Conservation (phyloP, 1,284 basidiomycete species). For the Irpex sp. region DNA sequence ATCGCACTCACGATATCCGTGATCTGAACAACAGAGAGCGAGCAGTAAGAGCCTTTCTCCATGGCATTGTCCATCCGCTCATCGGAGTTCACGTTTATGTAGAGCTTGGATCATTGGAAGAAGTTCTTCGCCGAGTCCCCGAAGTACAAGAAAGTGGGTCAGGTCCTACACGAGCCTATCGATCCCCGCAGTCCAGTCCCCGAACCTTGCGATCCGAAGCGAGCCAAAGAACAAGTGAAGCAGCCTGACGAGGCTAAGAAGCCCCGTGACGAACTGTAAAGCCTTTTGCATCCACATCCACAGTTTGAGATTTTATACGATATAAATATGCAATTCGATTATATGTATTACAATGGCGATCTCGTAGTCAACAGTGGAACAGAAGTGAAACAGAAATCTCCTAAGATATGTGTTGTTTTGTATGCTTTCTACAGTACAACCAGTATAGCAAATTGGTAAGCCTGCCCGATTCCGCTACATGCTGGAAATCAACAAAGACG, state of each 20-base stretch:
- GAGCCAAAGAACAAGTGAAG: slow-evolving; percentile 26
- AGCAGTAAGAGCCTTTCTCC: slow-evolving; percentile 45
- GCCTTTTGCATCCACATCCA: neutral
- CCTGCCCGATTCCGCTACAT: no score
- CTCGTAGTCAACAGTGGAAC: neutral
- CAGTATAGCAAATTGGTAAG: no score
- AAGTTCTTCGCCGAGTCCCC: slow-evolving; percentile 81
- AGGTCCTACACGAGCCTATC: slow-evolving; percentile 70
- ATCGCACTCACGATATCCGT: slow-evolving; percentile 87
- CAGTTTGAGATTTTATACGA: neutral
- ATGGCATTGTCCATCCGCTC: neutral
- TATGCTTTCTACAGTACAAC: no score
- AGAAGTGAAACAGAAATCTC: neutral
- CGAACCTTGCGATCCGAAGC: slow-evolving; percentile 70
- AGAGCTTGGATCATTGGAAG: slow-evolving; percentile 87
- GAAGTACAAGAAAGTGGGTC: slow-evolving; percentile 76
- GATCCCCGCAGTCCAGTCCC: slow-evolving; percentile 79
- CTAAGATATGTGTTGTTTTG: neutral
- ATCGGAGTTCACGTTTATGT: slow-evolving; percentile 6
- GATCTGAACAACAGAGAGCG: slow-evolving; percentile 74
- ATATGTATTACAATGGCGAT: neutral
- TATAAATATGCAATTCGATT: neutral
- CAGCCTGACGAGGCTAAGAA: slow-evolving; percentile 11
- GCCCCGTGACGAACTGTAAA: slow-evolving; percentile 37
- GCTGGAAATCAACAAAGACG: neutral